phyloP scores from a whole-genome alignment of 495 filamentous ascomycete genomes.

The Oidiodendron maius region DNA sequence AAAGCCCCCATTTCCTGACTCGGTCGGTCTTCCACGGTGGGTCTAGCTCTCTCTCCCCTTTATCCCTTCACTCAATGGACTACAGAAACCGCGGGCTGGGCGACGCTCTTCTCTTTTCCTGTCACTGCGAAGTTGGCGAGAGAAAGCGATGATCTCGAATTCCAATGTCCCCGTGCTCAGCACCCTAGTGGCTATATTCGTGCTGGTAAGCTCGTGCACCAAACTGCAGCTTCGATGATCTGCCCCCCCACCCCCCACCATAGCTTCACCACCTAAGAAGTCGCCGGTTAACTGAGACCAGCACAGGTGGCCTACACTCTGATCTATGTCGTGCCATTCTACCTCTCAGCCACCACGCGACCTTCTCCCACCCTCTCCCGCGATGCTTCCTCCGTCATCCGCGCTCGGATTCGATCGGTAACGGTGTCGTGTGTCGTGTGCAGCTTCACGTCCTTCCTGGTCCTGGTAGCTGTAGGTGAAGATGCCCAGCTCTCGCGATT shows the following conservation, averaged over 20 bases:
- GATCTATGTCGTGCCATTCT: slow-evolving; percentile 88
- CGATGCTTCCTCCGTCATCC: slow-evolving; percentile 87
- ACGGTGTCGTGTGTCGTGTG: slow-evolving; percentile 47
- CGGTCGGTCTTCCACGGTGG: too few species aligned
- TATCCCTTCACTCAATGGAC: too few species aligned
- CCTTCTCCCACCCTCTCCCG: slow-evolving; percentile 77
- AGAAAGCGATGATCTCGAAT: slow-evolving; percentile 11
- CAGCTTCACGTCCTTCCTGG: slow-evolving; percentile 16
- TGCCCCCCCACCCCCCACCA: not conserved
- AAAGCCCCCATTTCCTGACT: too few species aligned
- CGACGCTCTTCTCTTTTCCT: too few species aligned
- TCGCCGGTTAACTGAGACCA: not conserved
- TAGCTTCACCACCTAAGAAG: not conserved
- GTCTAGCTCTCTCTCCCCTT: too few species aligned
- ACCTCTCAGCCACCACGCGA: slow-evolving; percentile 70
- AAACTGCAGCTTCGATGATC: too few species aligned
- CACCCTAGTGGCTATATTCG: slow-evolving; percentile 10
- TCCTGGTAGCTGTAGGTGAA: slow-evolving; percentile 10
- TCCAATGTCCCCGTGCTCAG: slow-evolving; percentile 14
- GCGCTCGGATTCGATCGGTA: slow-evolving; percentile 75
- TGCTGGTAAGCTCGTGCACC: slow-evolving; percentile 11
- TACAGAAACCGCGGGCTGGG: too few species aligned
- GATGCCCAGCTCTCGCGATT: slow-evolving; percentile 21
- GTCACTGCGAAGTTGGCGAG: too few species aligned
- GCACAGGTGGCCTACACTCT: slow-evolving; percentile 66